phyloP scores from a whole-genome alignment of 208 protist species.

The Acanthamoeba culbertsoni region DNA sequence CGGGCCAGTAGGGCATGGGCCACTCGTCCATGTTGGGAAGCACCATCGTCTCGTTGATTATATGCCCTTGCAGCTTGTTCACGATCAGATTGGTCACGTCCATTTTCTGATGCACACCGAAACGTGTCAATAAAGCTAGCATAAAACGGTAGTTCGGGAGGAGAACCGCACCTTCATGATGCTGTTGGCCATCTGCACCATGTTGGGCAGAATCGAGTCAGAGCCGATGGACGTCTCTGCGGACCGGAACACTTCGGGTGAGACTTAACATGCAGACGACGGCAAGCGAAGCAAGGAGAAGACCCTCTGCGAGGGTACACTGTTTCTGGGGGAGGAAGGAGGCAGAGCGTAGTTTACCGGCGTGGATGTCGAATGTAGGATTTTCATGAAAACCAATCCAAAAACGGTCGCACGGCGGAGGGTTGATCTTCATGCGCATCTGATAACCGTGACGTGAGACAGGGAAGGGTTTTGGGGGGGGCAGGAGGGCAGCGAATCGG shows the following conservation, averaged over 20 bases:
- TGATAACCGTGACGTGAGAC: not conserved
- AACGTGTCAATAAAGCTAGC: no score
- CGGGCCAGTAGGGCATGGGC: slow-evolving; percentile 45
- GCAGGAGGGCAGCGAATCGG: not conserved
- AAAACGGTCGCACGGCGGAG: slow-evolving; percentile 38
- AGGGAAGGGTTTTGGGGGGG: no score
- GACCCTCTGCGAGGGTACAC: not conserved
- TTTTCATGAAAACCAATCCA: slow-evolving; percentile 49
- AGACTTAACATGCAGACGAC: not conserved
- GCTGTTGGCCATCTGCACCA: slow-evolving; percentile 28
- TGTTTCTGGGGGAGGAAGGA: not conserved
- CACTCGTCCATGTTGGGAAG: slow-evolving; percentile 48
- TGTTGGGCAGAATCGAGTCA: slow-evolving; percentile 24
- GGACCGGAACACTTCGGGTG: no score
- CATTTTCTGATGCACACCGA: not conserved
- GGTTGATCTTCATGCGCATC: slow-evolving; percentile 31
- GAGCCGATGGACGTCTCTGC: not conserved
- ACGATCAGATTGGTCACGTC: slow-evolving; percentile 32
- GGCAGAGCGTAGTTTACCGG: not conserved
- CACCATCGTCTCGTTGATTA: slow-evolving; percentile 38
- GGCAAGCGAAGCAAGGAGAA: not conserved
- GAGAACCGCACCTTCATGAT: not conserved
- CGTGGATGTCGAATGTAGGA: not conserved
- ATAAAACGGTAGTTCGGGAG: not conserved
- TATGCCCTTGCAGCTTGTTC: slow-evolving; percentile 34